Evolutionary conservation across 768 basidiomycete genomes (phyloP), one percentile per base, ranked within the genome.

Genomic region (Crucibulum laeve): DNA sequence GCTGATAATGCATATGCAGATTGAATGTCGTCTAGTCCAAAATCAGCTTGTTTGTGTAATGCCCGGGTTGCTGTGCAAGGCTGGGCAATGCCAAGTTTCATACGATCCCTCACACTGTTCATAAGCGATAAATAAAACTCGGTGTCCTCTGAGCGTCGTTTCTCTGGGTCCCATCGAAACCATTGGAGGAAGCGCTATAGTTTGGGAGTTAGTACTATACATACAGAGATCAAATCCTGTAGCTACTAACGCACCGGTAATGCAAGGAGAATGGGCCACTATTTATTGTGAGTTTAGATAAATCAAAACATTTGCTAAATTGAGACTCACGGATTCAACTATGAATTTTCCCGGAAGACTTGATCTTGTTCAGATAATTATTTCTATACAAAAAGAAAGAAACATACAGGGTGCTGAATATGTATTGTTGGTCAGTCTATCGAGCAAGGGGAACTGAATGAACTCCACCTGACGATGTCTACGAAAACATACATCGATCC

Each of bases 21-120:
- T 49, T 70, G 69, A 23, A 65, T 57, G 17, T 64, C 49, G 11
- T 58, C 58, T 21, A 70, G 57, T 13, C 61, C 64, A 44, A 67
- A 69, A 6, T 64, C 56, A 15, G 41, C 33, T 40, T 67, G 61
- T 21, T 64, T 66, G 40, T 68, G 56, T 0, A 70, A 55, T 18
- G 68, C 57, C 25, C 68, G 59, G 37, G 50, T 58, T 1, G 58
- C 60, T 49, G 70, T 71, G 37, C 67, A 48, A 14, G 50, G 50
- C 15, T 48, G 50, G 0, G 50, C 50, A 1, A 32, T 51, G 17
- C 44, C 44, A 10, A 30, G 35, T 17, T 10, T 22, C 23, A 51
- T 21, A 19, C 45, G 19, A 2, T 38, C 36, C 15, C 41, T 48
- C 3, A 51, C 50, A 14, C 38, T 37, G 40, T 51, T 45, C 50